These are phyloP conservation scores for Yamadazyma friedrichii DNA, from an alignment of 1,139 yeast genomes.

Conservation along the genomic window DNA sequence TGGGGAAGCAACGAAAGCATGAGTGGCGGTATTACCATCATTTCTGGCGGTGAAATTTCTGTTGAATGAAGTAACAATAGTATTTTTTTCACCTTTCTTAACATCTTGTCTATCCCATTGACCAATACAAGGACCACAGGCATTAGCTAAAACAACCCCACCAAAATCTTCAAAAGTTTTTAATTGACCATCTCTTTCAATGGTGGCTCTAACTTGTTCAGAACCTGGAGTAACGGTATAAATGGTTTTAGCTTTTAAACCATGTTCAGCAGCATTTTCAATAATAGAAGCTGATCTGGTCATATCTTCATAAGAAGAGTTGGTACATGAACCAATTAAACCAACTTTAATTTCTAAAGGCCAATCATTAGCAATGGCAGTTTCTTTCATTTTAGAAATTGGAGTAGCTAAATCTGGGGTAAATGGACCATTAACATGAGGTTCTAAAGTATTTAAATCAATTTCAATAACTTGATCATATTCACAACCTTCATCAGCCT, in stretches of 20 bases:
- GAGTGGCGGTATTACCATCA: constrained; percentile 98
- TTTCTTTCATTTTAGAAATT: constrained; percentile 86
- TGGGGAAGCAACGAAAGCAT: constrained; percentile 97
- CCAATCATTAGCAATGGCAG: constrained; percentile 87
- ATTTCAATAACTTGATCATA: constrained; percentile 96
- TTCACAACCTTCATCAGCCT: constrained; percentile 93
- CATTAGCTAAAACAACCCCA: constrained; percentile 95
- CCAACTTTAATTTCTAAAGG: constrained; percentile 94
- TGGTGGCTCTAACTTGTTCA: constrained; percentile 98
- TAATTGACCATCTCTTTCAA: constrained; percentile 95
- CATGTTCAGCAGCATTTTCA: constrained; percentile 86
- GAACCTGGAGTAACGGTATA: constrained; percentile 98
- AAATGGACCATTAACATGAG: constrained; percentile 98
- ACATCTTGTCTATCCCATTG: constrained; percentile 99
- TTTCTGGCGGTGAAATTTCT: constrained; percentile 99
- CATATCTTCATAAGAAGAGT: constrained; percentile 99
- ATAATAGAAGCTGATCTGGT: constrained; percentile 95
- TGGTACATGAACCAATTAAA: constrained; percentile 98
- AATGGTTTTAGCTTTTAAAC: constrained; percentile 84
- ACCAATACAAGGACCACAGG: constrained; percentile 99
- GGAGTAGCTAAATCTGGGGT: constrained; percentile 99
- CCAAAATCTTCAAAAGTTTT: constrained; percentile 89
- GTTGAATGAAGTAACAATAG: constrained; percentile 98
- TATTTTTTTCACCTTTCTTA: constrained; percentile 97
- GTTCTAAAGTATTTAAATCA: constrained; percentile 93